Conservation (phyloP, 805 yeast genomes). For the Wickerhamomyces bovis region DNA sequence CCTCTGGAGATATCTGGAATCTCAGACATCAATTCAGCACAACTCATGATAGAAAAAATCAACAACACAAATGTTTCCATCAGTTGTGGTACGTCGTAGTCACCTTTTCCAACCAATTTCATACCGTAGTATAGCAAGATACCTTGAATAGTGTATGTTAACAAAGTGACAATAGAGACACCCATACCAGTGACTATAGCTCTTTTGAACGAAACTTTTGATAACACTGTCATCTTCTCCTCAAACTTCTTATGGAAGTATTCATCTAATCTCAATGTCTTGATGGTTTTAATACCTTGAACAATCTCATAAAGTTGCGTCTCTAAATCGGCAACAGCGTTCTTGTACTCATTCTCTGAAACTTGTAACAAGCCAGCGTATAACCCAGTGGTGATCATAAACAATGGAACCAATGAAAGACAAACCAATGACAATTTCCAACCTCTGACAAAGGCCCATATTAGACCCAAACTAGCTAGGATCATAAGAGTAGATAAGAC, state of each 20-base stretch:
- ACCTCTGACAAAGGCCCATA: conserved; percentile 75
- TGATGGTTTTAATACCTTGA: conserved; percentile 56
- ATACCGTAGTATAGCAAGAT: conserved; percentile 77
- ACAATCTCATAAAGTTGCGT: conserved; percentile 46
- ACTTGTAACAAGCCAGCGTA: conserved; percentile 47
- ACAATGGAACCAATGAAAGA: conserved; percentile 64
- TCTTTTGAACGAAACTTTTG: conserved; percentile 40
- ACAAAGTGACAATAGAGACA: conserved; percentile 47
- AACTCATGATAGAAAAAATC: conserved; percentile 63
- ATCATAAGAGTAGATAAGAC: conserved; percentile 47
- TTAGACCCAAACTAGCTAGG: conserved; percentile 52
- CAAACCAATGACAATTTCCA: conserved; percentile 89
- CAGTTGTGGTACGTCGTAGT: conserved; percentile 51
- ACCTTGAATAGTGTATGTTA: conserved; percentile 59
- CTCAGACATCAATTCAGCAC: conserved; percentile 51
- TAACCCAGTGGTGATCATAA: conserved; percentile 41
- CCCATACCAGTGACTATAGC: conserved; percentile 64
- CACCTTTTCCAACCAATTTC: conserved; percentile 51
- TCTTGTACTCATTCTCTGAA: conserved; percentile 58
- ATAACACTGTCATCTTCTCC: conserved; percentile 26
- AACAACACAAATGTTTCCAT: conserved; percentile 68
- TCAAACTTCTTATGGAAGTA: conserved; percentile 40
- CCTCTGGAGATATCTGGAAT: conserved; percentile 82
- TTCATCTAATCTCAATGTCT: conserved; percentile 44
- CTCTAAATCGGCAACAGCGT: conserved; percentile 48